Evolutionary conservation across 768 basidiomycete species (phyloP).

Genomic region (Cyclocybe aegerita): DNA sequence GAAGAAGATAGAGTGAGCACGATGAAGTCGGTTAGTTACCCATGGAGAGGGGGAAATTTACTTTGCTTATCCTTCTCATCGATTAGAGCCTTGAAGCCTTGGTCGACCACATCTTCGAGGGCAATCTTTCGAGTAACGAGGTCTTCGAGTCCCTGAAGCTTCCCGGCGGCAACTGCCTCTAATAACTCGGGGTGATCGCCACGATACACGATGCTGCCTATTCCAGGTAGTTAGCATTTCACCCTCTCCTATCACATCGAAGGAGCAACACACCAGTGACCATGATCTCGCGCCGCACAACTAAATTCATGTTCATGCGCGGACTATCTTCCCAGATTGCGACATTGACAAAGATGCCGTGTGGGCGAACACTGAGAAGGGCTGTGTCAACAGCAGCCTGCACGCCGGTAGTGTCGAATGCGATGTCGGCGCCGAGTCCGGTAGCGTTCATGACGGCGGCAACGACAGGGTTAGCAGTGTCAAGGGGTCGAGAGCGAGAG

Average conservation of each 20-base stretch:
- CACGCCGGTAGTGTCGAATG: conserved; percentile 46
- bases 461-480: conserved; percentile 12
- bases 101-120: conserved; percentile 40
- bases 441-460: conserved; percentile 21
- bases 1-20: neutral
- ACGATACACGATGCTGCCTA: conserved; percentile 39
- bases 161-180: conserved; percentile 35
- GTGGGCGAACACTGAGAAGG: conserved; percentile 31
- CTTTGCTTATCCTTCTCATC: conserved; percentile 41
- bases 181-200: conserved; percentile 39
- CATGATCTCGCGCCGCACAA: conserved; percentile 36
- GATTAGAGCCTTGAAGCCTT: conserved; percentile 40
- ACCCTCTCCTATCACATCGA: neutral
- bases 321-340: conserved; percentile 41
- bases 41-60: conserved; percentile 14
- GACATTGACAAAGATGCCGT: conserved; percentile 40
- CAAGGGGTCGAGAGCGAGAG: conserved; percentile 34
- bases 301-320: conserved; percentile 32
- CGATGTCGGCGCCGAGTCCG: conserved; percentile 40
- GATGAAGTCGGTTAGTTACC: neutral
- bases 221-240: neutral
- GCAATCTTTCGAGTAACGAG: conserved; percentile 42
- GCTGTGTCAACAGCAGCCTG: conserved; percentile 36
- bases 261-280: conserved; percentile 30
- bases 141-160: conserved; percentile 35